Base-by-base conservation (phyloP, 371 early-diverging fungal species). In the Sporodiniella umbellata region DNA sequence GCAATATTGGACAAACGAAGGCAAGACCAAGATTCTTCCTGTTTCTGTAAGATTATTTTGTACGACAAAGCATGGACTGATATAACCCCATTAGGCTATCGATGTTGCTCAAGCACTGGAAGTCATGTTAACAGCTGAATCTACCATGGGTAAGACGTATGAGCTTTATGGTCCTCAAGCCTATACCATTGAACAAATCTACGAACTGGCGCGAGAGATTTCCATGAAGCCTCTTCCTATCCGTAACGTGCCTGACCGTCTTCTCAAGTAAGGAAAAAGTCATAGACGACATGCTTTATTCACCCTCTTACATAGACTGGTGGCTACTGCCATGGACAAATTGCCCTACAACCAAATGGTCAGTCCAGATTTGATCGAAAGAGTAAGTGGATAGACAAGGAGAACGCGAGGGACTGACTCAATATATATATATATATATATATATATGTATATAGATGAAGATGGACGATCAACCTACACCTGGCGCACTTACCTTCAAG, bases 101-200 rank as follows among this genome's bases (percentile, higher is more conserved):
- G 98, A 98, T 68, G 93, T 98, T 43, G 95, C 94, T 45, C 69
- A 77, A 42, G 95, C 87, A 25, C 79, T 98, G 54, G 83, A 85
- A 52, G 56, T 77, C 47, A 84, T 94, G 72, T 66, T 84, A 54
- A 75, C 81, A 37, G 86, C 87, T 56, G 84, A 85, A 47, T 73
- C 75, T 23, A 84, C 89, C 7, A 78, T 79, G 23, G 96, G 95
- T 44, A 85, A 92, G 77, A 87, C 85, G 19, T 92, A 88, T 50
- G 98, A 98, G 72, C 83, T 98, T 33, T 92, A 83, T 60, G 95
- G 95, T 50, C 84, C 89, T 59, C 77, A 82, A 54, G 88, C 84
- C 56, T 93, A 88, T 77, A 74, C 82, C 26, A 84, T 86, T 58
- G 64, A 68, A 56, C 72, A 87, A 33, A 62, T 95, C 48, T 67